These are phyloP conservation scores for Arctium lappa DNA, from an alignment of 129 eudicot species.

Conservation along the genomic window DNA sequence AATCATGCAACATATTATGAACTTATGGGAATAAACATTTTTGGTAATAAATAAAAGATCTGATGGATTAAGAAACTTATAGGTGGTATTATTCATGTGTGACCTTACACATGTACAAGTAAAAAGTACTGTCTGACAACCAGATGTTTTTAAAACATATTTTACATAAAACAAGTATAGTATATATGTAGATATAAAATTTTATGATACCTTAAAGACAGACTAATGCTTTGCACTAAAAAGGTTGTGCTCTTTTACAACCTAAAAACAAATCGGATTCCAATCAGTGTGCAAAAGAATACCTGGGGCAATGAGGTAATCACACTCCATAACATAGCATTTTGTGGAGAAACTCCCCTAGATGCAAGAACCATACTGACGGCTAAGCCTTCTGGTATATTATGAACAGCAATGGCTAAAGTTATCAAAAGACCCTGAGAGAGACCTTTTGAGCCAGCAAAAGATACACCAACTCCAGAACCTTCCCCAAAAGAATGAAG, in stretches of 20 bases:
- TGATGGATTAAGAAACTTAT: neutral
- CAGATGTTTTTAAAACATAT: neutral
- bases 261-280: neutral
- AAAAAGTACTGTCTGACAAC: neutral
- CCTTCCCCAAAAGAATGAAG: conserved; percentile 99
- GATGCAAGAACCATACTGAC: conserved; percentile 99
- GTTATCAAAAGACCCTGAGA: conserved; percentile 91
- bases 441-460: conserved; percentile 97
- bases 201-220: neutral
- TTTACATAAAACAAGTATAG: neutral
- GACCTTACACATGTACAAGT: neutral
- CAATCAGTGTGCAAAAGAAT: neutral
- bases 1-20: neutral
- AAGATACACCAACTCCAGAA: conserved; percentile 98
- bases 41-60: neutral
- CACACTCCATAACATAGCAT: conserved; percentile 97
- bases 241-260: neutral
- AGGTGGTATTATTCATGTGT: neutral
- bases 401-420: conserved; percentile 97
- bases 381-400: conserved; percentile 98
- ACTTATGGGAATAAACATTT: neutral
- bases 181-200: neutral
- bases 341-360: conserved; percentile 95
- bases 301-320: conserved; percentile 98
- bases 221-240: neutral